These are phyloP conservation scores for Fibroporia radiculosa DNA, from an alignment of 768 basidiomycete genomes.

Conservation along the genomic window DNA sequence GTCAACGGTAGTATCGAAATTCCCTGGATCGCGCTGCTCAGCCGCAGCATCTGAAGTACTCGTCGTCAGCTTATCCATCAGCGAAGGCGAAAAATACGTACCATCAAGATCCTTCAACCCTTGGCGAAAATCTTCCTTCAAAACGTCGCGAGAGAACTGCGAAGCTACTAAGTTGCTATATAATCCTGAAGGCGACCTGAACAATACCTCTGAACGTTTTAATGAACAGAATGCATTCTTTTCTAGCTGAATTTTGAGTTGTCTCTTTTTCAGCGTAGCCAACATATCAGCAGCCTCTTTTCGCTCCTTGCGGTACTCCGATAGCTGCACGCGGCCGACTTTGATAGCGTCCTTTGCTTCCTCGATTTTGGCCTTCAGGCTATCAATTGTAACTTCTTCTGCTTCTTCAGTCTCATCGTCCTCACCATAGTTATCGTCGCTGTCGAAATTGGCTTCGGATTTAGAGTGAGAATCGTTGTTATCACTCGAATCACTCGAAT, in stretches of 20 bases:
- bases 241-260: conserved; percentile 28
- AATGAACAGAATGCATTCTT: conserved; percentile 58
- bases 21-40: conserved; percentile 48
- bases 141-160: conserved; percentile 46
- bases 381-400: conserved; percentile 38
- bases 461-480: conserved; percentile 8
- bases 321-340: conserved; percentile 28
- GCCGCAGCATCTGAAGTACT: conserved; percentile 40
- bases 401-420: conserved; percentile 25
- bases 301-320: conserved; percentile 33
- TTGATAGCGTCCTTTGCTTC: conserved; percentile 35
- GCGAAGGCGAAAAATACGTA: conserved; percentile 15
- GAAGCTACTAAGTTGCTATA: not conserved
- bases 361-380: conserved; percentile 37
- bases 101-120: conserved; percentile 56
- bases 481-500: conserved; percentile 17
- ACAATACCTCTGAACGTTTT: conserved; percentile 44
- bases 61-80: not conserved
- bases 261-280: conserved; percentile 32
- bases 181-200: not conserved
- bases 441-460: conserved; percentile 6
- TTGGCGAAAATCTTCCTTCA: conserved; percentile 52
- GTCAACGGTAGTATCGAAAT: conserved; percentile 44
- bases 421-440: conserved; percentile 16
- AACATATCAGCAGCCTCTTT: conserved; percentile 31